phyloP scores from a whole-genome alignment of 2,329 filamentous ascomycete genomes.

The Hortaea sp. region DNA sequence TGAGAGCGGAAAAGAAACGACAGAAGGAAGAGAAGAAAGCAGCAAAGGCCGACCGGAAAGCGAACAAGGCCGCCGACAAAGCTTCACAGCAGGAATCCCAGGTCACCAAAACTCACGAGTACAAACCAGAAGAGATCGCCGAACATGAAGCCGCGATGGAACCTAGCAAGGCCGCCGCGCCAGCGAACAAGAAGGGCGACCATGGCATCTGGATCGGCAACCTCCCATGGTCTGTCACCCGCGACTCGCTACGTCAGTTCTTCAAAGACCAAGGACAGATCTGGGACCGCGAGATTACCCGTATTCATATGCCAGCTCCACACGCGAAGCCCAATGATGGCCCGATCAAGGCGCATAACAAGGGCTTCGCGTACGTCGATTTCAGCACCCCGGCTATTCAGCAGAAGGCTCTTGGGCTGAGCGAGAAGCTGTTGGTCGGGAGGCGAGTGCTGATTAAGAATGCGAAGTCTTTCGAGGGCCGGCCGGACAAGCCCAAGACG shows the following conservation, averaged over 20 bases:
- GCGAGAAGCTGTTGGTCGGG: conserved; percentile 68
- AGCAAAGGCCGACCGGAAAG: background rate
- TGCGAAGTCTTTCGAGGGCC: conserved; percentile 79
- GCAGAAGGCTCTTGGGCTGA: conserved; percentile 69
- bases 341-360: conserved; percentile 50
- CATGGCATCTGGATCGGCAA: conserved; percentile 96
- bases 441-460: conserved; percentile 89
- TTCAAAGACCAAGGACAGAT: conserved; percentile 57
- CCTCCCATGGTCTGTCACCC: conserved; percentile 70
- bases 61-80: background rate
- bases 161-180: conserved; percentile 4
- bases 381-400: conserved; percentile 61
- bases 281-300: conserved; percentile 60
- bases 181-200: conserved; percentile 52
- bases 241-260: conserved; percentile 66
- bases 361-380: conserved; percentile 94
- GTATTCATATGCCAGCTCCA: conserved; percentile 66
- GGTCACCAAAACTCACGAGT: conserved; percentile 18
- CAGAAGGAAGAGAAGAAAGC: background rate
- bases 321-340: conserved; percentile 18
- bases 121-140: background rate
- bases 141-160: conserved; percentile 2
- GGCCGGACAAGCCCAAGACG: conserved; percentile 47
- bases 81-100: conserved; percentile 31
- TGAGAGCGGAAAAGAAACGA: conserved; percentile 77